Conservation (phyloP, 805 yeast genomes). For the Yamadazyma insecticola region DNA sequence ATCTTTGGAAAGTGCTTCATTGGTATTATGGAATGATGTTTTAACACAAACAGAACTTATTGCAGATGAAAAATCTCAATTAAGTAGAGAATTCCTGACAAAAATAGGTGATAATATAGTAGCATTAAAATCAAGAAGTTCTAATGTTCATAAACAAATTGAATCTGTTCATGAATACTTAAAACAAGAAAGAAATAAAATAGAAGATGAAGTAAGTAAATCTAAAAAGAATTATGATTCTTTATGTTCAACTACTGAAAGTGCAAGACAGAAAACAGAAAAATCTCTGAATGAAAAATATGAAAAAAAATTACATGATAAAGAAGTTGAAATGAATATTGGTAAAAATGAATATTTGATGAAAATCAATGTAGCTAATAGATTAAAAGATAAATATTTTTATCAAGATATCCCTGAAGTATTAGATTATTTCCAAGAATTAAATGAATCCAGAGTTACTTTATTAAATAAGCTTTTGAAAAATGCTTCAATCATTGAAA, state of each 20-base stretch:
- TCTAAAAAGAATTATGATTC: conserved; percentile 77
- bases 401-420: conserved; percentile 92
- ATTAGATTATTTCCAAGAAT: conserved; percentile 76
- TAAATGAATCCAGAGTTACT: conserved; percentile 73
- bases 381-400: conserved; percentile 87
- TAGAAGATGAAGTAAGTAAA: conserved; percentile 55
- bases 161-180: conserved; percentile 58
- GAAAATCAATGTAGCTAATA: conserved; percentile 76
- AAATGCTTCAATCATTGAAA: conserved; percentile 59
- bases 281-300: conserved; percentile 48
- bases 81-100: conserved; percentile 55
- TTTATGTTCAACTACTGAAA: conserved; percentile 75
- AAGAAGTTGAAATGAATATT: conserved; percentile 76
- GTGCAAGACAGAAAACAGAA: conserved; percentile 69
- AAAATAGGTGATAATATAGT: conserved; percentile 60
- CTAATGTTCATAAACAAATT: conserved; percentile 51
- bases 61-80: conserved; percentile 58
- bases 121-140: conserved; percentile 49
- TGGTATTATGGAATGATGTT: conserved; percentile 88
- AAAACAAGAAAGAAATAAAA: conserved; percentile 39
- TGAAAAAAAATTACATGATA: conserved; percentile 51
- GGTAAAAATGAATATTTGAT: conserved; percentile 83
- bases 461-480: conserved; percentile 66
- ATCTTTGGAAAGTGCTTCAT: conserved; percentile 79
- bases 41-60: conserved; percentile 77